Conservation (phyloP, 139 green algal species). For the Tetradesmus obliquus region DNA sequence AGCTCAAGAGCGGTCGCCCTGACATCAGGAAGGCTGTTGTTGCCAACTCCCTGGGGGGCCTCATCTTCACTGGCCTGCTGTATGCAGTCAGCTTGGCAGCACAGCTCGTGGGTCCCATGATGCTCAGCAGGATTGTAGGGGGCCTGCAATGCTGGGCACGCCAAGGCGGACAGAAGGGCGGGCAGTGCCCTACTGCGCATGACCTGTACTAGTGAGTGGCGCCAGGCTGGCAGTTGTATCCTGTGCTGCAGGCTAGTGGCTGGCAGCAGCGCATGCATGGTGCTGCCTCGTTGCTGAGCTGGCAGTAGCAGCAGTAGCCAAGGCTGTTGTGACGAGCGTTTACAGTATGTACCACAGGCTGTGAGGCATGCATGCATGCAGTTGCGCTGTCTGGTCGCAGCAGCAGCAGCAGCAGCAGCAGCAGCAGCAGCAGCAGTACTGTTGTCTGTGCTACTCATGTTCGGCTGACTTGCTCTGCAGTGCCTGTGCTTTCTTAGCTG, state of each 20-base stretch:
- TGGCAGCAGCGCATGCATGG: not conserved
- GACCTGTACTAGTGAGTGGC: slow-evolving; percentile 67
- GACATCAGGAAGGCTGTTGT: slow-evolving; percentile 52
- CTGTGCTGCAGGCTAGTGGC: not conserved
- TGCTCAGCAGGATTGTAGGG: slow-evolving; percentile 61
- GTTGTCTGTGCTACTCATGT: no score
- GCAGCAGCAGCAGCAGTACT: no score
- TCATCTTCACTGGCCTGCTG: slow-evolving; percentile 58
- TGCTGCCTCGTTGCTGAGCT: not conserved
- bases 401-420: slow-evolving; percentile 11
- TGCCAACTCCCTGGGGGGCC: slow-evolving; percentile 37
- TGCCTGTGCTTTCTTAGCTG: no score
- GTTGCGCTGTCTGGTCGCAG: not conserved
- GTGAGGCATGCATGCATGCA: not conserved
- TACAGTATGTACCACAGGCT: not conserved
- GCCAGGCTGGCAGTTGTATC: not conserved
- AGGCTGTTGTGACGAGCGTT: not conserved
- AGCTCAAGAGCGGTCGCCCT: slow-evolving; percentile 15
- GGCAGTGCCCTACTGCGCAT: slow-evolving; percentile 28
- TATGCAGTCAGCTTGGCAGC: slow-evolving; percentile 52
- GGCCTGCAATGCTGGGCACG: slow-evolving; percentile 50
- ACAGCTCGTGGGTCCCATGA: slow-evolving; percentile 66
- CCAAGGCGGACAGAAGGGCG: slow-evolving; percentile 1
- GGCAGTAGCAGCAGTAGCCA: not conserved
- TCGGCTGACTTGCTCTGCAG: no score